These are phyloP conservation scores for Alternaria sp. DNA, from an alignment of 2,329 filamentous ascomycete species.

Conservation along the genomic window DNA sequence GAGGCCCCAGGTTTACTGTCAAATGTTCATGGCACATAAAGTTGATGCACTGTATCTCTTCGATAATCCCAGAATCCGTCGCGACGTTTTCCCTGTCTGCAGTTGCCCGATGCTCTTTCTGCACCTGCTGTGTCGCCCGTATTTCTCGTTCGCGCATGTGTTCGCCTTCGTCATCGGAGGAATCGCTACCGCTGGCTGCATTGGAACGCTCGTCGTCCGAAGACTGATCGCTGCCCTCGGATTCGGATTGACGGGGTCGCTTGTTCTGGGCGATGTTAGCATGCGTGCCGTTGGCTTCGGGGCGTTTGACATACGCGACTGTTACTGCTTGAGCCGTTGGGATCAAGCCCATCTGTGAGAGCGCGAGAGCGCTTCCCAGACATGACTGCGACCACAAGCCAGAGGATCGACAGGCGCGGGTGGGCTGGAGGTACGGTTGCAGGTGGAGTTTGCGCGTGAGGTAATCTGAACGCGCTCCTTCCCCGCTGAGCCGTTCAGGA, in stretches of 20 bases:
- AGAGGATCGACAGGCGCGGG: not conserved
- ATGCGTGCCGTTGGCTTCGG: not conserved
- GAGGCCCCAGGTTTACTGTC: conserved; percentile 82
- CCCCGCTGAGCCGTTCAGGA: conserved; percentile 19
- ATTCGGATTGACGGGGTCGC: conserved; percentile 34
- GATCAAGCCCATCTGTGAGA: conserved; percentile 25
- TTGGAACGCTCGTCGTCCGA: conserved; percentile 17
- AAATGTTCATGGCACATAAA: conserved; percentile 95
- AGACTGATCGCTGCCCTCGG: conserved; percentile 28
- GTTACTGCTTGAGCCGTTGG: conserved; percentile 12
- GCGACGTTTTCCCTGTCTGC: conserved; percentile 64
- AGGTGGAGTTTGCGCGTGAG: conserved; percentile 2
- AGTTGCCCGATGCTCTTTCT: conserved; percentile 29
- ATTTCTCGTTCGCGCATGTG: conserved; percentile 25
- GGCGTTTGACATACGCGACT: conserved; percentile 27
- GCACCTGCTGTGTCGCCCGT: conserved; percentile 40
- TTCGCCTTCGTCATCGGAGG: conserved; percentile 23
- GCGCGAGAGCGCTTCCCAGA: conserved; percentile 42
- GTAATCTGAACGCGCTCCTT: conserved; percentile 26
- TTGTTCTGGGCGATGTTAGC: conserved; percentile 37
- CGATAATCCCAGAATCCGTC: conserved; percentile 84
- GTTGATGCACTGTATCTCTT: conserved; percentile 84
- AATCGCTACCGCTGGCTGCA: conserved; percentile 13
- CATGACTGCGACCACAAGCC: conserved; percentile 20
- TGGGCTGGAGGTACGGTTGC: not conserved